These are phyloP conservation scores for Aspergillus tanneri DNA, from an alignment of 2,329 filamentous ascomycete genomes.

Conservation along the genomic window DNA sequence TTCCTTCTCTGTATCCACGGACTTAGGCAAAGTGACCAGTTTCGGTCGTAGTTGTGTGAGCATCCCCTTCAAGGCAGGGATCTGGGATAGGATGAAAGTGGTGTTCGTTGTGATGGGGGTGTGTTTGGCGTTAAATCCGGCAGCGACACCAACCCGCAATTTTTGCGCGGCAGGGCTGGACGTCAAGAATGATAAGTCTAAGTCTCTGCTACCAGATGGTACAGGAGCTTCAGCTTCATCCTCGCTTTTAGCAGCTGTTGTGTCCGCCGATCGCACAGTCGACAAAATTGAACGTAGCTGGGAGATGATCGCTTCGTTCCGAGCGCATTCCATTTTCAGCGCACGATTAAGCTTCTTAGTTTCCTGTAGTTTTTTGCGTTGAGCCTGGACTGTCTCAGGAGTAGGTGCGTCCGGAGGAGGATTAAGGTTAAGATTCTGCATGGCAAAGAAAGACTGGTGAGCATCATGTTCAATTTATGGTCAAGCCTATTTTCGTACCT, in stretches of 20 bases:
- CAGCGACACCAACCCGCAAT: conserved; percentile 46
- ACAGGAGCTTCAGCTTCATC: conserved; percentile 16
- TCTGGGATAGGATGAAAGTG: conserved; percentile 75
- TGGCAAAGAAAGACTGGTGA: not conserved
- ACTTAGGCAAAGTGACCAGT: conserved; percentile 48
- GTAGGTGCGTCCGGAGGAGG: conserved; percentile 50
- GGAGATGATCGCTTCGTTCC: conserved; percentile 69
- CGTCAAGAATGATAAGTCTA: conserved; percentile 58
- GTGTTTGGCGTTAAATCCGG: conserved; percentile 35
- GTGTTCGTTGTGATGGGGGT: conserved; percentile 49
- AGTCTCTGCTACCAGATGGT: conserved; percentile 22
- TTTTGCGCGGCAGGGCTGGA: conserved; percentile 48
- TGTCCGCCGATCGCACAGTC: conserved; percentile 18
- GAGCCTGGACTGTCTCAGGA: conserved; percentile 66
- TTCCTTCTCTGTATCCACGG: conserved; percentile 40
- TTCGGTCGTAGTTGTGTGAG: conserved; percentile 67
- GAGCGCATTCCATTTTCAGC: conserved; percentile 66
- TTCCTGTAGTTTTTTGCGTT: conserved; percentile 72
- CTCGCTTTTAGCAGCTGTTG: conserved; percentile 18
- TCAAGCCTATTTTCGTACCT: conserved; percentile 48
- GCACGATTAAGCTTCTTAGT: conserved; percentile 72
- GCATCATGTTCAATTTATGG: not conserved
- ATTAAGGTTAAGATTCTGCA: conserved; percentile 40
- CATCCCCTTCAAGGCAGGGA: conserved; percentile 73
- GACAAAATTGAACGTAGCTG: conserved; percentile 62